Evolutionary conservation across 2,329 filamentous ascomycete genomes (phyloP).

Genomic region (Phaeophleospora eucalypticola): DNA sequence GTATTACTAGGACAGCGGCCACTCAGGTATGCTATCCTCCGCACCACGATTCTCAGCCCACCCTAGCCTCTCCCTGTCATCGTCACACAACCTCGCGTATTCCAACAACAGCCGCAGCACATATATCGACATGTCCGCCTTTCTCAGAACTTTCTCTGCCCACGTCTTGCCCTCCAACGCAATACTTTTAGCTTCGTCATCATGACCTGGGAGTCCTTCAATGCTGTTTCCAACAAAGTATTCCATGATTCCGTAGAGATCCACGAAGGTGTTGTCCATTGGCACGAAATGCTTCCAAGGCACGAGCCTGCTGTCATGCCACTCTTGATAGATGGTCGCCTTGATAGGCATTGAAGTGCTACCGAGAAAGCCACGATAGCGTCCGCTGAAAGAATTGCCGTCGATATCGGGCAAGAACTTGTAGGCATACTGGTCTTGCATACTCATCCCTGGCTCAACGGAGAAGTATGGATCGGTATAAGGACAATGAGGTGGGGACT

Average conservation of each 20-base stretch:
- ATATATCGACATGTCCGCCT: slow-evolving; percentile 72
- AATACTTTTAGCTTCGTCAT: slow-evolving; percentile 60
- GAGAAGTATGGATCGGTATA: slow-evolving; percentile 44
- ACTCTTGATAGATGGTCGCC: slow-evolving; percentile 36
- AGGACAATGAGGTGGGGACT: slow-evolving; percentile 39
- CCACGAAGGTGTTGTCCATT: slow-evolving; percentile 27
- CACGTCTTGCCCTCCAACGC: slow-evolving; percentile 63
- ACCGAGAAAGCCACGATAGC: slow-evolving; percentile 30
- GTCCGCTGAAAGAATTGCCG: slow-evolving; percentile 50
- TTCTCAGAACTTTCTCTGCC: slow-evolving; percentile 64
- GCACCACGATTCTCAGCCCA: slow-evolving; percentile 29
- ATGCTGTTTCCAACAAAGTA: slow-evolving; percentile 54
- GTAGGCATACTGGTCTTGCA: slow-evolving; percentile 43
- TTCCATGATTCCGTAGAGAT: slow-evolving; percentile 29
- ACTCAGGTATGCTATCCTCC: not conserved
- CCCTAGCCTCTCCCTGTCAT: slow-evolving; percentile 38
- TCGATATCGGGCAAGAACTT: slow-evolving; percentile 74
- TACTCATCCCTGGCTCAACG: slow-evolving; percentile 30
- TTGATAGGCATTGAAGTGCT: slow-evolving; percentile 31
- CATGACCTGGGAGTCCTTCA: slow-evolving; percentile 37
- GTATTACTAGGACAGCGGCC: not conserved
- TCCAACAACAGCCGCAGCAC: slow-evolving; percentile 54
- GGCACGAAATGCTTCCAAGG: slow-evolving; percentile 37
- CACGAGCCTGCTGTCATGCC: slow-evolving; percentile 35
- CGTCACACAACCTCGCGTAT: slow-evolving; percentile 42